Percentiles rank a stretch among this genome's conserved stretches.
phyloP scores from a whole-genome alignment of 768 basidiomycete genomes.

The Leccinum incarnatum region DNA sequence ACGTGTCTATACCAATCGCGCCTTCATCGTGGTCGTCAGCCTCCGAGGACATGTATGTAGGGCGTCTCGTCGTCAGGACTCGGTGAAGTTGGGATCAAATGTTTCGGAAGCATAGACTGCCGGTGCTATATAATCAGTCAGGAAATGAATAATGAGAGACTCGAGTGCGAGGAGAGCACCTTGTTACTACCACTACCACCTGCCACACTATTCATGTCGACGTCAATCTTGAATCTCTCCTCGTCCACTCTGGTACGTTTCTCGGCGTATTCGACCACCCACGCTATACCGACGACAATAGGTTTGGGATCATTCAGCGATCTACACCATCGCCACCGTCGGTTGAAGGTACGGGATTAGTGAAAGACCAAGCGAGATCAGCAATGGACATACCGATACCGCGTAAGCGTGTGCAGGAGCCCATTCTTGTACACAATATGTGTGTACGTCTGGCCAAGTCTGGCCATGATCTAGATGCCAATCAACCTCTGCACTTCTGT shows the following conservation, averaged over 20 bases:
- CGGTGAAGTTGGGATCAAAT: constrained; percentile 39
- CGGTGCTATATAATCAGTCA: constrained; percentile 48
- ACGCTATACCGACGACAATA: constrained; percentile 75
- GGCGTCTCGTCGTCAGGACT: constrained; percentile 9
- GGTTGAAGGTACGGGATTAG: neutral
- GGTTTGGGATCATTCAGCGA: constrained; percentile 68
- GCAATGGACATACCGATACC: constrained; percentile 54
- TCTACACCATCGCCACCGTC: constrained; percentile 31
- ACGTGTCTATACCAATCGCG: constrained; percentile 21
- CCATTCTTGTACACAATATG: constrained; percentile 89
- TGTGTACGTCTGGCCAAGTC: constrained; percentile 71
- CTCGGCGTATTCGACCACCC: constrained; percentile 88
- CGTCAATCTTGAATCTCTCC: constrained; percentile 58
- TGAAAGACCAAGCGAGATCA: neutral
- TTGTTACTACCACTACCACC: constrained; percentile 52
- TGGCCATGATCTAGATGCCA: constrained; percentile 50
- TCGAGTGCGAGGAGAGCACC: constrained; percentile 36
- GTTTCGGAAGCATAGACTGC: constrained; percentile 68
- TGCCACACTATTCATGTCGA: constrained; percentile 55
- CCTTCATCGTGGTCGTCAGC: constrained; percentile 32
- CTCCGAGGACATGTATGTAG: constrained; percentile 24
- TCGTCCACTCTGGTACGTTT: constrained; percentile 63
- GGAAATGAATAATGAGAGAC: neutral
- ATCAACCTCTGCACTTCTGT: neutral
- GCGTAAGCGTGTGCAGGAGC: constrained; percentile 64